phyloP scores from a whole-genome alignment of 331 rosid genomes.

The Malus hybrid region DNA sequence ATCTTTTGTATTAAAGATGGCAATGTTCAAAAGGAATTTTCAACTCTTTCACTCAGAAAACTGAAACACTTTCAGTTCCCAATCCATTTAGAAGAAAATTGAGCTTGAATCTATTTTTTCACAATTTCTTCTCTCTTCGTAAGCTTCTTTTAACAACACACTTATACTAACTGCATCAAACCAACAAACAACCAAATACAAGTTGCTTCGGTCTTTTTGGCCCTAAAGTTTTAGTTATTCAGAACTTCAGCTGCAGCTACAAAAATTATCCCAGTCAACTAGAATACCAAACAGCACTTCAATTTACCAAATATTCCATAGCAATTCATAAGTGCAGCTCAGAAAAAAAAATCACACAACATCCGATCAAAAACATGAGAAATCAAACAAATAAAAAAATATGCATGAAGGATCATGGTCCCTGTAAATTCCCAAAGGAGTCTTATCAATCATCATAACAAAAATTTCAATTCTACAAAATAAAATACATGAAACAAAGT shows the following conservation, averaged over 20 bases:
- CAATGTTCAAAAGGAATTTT: constrained; percentile 3
- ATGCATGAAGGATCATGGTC: background rate
- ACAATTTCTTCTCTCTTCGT: background rate
- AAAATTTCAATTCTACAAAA: background rate
- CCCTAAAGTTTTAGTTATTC: background rate
- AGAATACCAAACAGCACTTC: constrained; percentile 1
- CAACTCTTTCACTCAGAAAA: background rate
- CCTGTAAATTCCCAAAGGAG: background rate
- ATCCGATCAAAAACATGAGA: background rate
- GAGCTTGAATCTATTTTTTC: background rate
- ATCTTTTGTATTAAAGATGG: background rate
- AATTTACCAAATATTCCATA: background rate
- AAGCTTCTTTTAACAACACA: background rate
- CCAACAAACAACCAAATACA: background rate
- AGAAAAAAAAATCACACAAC: background rate
- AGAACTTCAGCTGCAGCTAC: background rate
- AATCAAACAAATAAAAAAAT: too few species aligned
- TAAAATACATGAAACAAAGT: background rate
- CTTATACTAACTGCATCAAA: background rate
- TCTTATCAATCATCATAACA: background rate
- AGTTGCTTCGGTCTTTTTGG: background rate
- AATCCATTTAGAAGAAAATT: background rate
- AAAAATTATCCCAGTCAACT: background rate
- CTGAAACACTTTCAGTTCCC: background rate
- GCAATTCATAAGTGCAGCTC: background rate